Evolutionary conservation across 2,329 filamentous ascomycete genomes (phyloP).

Genomic region (Ceratocystis colombiana): DNA sequence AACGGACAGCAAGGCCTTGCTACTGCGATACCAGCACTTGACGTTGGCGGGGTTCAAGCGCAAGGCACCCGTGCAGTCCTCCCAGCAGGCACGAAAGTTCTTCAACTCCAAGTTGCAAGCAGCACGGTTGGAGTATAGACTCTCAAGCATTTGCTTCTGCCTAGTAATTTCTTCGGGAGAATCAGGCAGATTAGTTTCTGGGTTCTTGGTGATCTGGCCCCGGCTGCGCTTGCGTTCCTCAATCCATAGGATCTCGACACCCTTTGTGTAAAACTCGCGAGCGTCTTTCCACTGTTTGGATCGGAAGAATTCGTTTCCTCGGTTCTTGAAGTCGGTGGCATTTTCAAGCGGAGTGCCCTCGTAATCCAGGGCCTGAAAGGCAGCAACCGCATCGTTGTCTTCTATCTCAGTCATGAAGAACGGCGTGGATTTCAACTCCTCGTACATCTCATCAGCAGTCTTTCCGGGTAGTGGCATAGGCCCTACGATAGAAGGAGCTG

Average conservation of each 20-base stretch:
- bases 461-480: slow-evolving; percentile 32
- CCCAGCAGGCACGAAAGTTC: slow-evolving; percentile 79
- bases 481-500: slow-evolving; percentile 44
- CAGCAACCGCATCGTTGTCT: slow-evolving; percentile 74
- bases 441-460: slow-evolving; percentile 46
- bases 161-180: slow-evolving; percentile 48
- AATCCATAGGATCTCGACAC: slow-evolving; percentile 57
- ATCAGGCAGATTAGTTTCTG: slow-evolving; percentile 30
- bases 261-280: slow-evolving; percentile 84
- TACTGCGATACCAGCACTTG: slow-evolving; percentile 85
- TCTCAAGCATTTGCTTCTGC: slow-evolving; percentile 59
- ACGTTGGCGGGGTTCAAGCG: slow-evolving; percentile 69
- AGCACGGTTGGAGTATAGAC: slow-evolving; percentile 75
- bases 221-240: slow-evolving; percentile 49
- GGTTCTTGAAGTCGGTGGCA: slow-evolving; percentile 73
- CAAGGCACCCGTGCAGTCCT: slow-evolving; percentile 72
- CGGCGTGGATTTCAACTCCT: slow-evolving; percentile 54
- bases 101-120: slow-evolving; percentile 78
- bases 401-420: slow-evolving; percentile 95
- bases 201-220: slow-evolving; percentile 32
- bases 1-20: slow-evolving; percentile 65
- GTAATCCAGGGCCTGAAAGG: slow-evolving; percentile 80
- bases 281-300: slow-evolving; percentile 68
- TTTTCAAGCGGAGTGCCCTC: slow-evolving; percentile 84
- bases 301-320: slow-evolving; percentile 81